Evolutionary conservation across 1,139 yeast genomes (phyloP).

Genomic region (Taiozyma sp.): DNA sequence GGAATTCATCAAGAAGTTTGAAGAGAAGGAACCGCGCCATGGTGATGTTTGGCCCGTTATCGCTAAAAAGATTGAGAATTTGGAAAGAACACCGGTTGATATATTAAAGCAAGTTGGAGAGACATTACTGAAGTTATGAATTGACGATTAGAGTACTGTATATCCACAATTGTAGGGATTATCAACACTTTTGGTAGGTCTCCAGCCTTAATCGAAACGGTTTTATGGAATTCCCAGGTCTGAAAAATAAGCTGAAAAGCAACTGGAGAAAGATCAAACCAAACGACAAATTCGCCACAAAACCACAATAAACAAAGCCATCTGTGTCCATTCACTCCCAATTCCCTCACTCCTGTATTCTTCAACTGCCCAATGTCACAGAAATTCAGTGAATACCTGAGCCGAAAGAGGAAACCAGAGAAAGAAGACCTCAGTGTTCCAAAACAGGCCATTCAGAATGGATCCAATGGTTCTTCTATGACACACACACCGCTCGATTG

Average conservation of each 20-base stretch:
- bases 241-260: not conserved
- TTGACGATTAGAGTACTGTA: not conserved
- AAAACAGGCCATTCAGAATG: not conserved
- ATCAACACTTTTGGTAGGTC: not conserved
- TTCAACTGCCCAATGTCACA: conserved; percentile 2
- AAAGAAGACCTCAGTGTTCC: not conserved
- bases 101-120: conserved; percentile 29
- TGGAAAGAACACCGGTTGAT: conserved; percentile 33
- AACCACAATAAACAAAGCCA: too few relatives aligned
- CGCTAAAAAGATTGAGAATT: conserved; percentile 39
- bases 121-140: not conserved
- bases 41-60: conserved; percentile 55
- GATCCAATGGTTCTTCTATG: not conserved
- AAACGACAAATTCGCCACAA: too few relatives aligned
- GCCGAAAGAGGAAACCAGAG: conserved; percentile 2
- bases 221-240: too few relatives aligned
- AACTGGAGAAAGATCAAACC: not conserved
- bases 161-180: too few relatives aligned
- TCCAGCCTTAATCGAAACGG: not conserved
- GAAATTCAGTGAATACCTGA: conserved; percentile 8
- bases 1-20: conserved; percentile 28
- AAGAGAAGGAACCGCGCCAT: conserved; percentile 44
- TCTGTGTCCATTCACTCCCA: not conserved
- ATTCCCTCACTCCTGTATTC: not conserved
- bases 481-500: not conserved